Evolutionary conservation across 148 eudicot species (phyloP).

Genomic region (Agrostemma githago): DNA sequence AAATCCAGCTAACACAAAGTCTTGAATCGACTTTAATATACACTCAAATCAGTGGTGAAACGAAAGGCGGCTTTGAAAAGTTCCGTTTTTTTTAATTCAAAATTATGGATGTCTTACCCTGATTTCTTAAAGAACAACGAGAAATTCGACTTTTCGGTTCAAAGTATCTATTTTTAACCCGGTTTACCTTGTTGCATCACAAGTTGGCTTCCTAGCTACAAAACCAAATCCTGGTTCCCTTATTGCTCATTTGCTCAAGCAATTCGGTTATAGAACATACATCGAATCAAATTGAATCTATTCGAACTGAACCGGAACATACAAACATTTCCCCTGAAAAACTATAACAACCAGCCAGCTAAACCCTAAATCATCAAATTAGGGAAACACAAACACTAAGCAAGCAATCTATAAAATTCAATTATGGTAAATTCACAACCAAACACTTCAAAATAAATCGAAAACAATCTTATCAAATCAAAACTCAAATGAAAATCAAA

Average conservation of each 20-base stretch:
- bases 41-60: too few species aligned
- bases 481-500: background rate
- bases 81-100: too few species aligned
- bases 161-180: too few species aligned
- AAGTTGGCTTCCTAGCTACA: too few species aligned
- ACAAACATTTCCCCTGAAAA: background rate
- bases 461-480: background rate
- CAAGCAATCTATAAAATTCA: background rate
- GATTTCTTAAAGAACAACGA: too few species aligned
- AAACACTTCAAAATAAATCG: background rate
- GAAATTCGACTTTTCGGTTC: background rate
- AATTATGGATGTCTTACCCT: too few species aligned
- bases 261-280: background rate
- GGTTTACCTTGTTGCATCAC: too few species aligned
- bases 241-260: too few species aligned
- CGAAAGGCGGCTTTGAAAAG: too few species aligned
- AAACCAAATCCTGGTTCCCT: too few species aligned
- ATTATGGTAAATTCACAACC: background rate
- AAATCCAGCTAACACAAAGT: background rate
- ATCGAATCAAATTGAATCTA: too few species aligned
- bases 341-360: background rate
- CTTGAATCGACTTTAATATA: background rate
- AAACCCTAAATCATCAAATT: conserved; percentile 2
- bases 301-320: background rate
- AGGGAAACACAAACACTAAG: background rate